Evolutionary conservation across 2,329 filamentous ascomycete species (phyloP), one percentile per base, ranked within the genome.

Genomic region (Teratosphaeria viscida): DNA sequence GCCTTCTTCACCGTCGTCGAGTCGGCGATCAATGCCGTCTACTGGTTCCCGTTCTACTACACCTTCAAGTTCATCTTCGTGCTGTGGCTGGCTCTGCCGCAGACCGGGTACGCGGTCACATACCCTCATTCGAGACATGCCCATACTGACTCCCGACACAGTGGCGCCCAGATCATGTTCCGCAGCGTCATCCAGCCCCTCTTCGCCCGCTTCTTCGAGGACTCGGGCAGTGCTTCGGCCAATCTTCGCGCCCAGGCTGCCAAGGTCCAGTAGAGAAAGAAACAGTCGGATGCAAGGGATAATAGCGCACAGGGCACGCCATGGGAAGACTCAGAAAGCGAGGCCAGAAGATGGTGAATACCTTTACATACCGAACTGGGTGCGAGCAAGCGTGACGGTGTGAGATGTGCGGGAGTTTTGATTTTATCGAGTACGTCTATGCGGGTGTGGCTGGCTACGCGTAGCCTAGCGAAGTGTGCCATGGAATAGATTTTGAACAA

Each of bases 31-130:
- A 91, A 83, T 77, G 88, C 90, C 64, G 88, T 92, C 64, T 94
- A 94, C 83, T 95, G 89, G 89, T 90, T 95, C 81, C 77, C 94
- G 73, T 99, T 99, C 82, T 99, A 99, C 88, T 99, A 90, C 79
- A 92, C 92, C 74, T 97, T 99, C 88, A 99, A 99, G 85, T 96
- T 99, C 74, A 81, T 95, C 73, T 88, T 97, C 76, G 83, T 97
- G 71, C 86, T 99, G 75, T 99, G 94, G 94, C 91, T 99, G 80
- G 86, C 92, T 69, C 90, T 99, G 72, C 94, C 94, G 76, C 84
- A 89, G 77, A 96, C 95, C 81, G 82, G 82, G 92, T 96, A 87
- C 74, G 87, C 80, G 29, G 37, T 29, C 19, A 23, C 1, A 19
- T 1, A 19, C 2, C 16, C 16, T 19, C n/a, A n/a, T 10, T 19